A percentile compares a stretch with the other conserved stretches of the same genome.
Evolutionary conservation across 192 early-diverging fungal species (phyloP).

Genomic region (Kappamyces sp.): DNA sequence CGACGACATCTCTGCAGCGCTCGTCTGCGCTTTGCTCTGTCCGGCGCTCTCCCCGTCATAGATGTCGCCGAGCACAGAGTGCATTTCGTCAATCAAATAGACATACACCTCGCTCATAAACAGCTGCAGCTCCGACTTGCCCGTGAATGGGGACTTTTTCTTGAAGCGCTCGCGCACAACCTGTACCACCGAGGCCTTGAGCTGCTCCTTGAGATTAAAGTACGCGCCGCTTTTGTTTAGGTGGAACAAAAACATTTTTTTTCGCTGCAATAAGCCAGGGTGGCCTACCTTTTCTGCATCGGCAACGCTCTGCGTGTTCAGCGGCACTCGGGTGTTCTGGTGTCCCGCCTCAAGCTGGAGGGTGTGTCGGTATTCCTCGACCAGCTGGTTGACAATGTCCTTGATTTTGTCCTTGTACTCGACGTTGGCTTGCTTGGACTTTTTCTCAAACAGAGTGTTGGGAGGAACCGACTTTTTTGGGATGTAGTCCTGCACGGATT

Average conservation of each 20-base stretch:
- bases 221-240: constrained; percentile 55
- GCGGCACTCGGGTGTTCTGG: neutral
- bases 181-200: constrained; percentile 50
- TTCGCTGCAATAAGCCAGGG: constrained; percentile 24
- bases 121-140: constrained; percentile 45
- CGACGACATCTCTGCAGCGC: constrained; percentile 30
- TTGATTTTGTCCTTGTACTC: constrained; percentile 42
- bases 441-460: constrained; percentile 36
- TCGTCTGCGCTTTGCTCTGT: neutral
- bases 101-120: constrained; percentile 58
- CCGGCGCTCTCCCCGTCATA: constrained; percentile 2
- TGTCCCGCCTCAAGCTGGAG: constrained; percentile 7
- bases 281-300: constrained; percentile 22
- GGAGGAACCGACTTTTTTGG: constrained; percentile 38
- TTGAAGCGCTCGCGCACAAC: constrained; percentile 51
- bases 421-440: constrained; percentile 42
- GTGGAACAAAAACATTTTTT: constrained; percentile 52
- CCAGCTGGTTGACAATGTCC: constrained; percentile 41
- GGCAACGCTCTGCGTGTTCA: neutral
- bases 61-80: constrained; percentile 40
- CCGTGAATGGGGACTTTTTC: constrained; percentile 42
- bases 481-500: constrained; percentile 51
- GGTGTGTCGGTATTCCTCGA: constrained; percentile 37
- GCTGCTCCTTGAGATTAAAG: constrained; percentile 52
- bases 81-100: constrained; percentile 53